Conservation (phyloP, 2,329 filamentous ascomycete species). For the Colletotrichum kahawae region DNA sequence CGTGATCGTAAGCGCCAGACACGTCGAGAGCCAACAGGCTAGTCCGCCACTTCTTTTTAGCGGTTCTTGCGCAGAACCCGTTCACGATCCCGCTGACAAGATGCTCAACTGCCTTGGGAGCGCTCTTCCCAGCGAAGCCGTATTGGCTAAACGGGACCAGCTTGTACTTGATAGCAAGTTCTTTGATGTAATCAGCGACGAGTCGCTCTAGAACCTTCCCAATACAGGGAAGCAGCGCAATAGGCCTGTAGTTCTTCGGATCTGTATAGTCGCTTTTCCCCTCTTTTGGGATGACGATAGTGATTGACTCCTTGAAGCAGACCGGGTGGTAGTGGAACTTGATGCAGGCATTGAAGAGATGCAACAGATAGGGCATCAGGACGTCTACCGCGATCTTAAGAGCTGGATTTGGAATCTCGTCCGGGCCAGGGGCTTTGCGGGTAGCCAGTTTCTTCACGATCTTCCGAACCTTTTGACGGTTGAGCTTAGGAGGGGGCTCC, state of each 20-base stretch:
- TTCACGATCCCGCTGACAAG: background rate
- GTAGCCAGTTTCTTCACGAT: background rate
- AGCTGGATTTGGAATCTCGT: background rate
- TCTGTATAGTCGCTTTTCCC: background rate
- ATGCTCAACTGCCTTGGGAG: background rate
- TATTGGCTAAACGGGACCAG: background rate
- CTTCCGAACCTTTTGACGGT: background rate
- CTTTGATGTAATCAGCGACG: background rate
- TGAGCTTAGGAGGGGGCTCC: background rate
- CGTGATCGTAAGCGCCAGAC: background rate
- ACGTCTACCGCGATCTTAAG: background rate
- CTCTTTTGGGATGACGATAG: background rate
- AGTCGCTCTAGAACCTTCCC: background rate
- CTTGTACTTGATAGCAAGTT: background rate
- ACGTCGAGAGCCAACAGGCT: background rate
- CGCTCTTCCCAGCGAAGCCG: background rate
- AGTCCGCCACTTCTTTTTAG: background rate
- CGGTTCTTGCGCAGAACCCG: background rate
- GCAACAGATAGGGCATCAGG: background rate
- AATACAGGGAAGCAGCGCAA: background rate
- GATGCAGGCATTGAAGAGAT: background rate
- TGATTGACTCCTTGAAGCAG: background rate
- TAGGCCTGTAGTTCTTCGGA: background rate
- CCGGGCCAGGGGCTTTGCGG: background rate
- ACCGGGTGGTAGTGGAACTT: background rate